Evolutionary conservation across 768 basidiomycete species (phyloP).

Genomic region (Clathrus columnatus): DNA sequence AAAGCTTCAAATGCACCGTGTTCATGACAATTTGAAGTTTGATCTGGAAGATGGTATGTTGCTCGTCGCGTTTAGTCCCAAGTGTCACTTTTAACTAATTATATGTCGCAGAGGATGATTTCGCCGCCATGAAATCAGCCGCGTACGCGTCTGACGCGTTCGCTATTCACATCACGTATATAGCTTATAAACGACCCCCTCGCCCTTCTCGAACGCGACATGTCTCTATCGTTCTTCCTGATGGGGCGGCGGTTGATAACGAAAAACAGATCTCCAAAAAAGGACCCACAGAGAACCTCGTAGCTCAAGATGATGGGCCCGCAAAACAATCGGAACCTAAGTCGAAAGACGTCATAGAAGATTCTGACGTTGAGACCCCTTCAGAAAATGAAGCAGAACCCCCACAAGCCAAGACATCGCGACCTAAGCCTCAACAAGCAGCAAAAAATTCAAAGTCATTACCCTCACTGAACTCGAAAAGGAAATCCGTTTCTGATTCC

Average conservation of each 20-base stretch:
- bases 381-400: background rate
- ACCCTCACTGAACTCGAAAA: background rate
- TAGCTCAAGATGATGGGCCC: too few relatives aligned
- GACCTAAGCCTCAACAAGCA: background rate
- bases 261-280: too few relatives aligned
- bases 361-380: too few relatives aligned
- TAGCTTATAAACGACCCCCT: background rate
- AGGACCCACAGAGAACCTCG: too few relatives aligned
- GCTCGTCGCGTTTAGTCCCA: background rate
- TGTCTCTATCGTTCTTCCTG: background rate
- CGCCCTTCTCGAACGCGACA: background rate
- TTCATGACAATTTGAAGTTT: constrained; percentile 43
- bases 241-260: too few relatives aligned
- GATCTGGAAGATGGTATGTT: constrained; percentile 70
- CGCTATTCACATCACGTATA: constrained; percentile 15
- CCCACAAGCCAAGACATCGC: background rate
- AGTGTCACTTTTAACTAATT: background rate
- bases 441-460: too few relatives aligned
- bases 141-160: constrained; percentile 25
- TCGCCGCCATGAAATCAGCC: constrained; percentile 56
- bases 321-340: too few relatives aligned
- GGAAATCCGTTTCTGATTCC: background rate
- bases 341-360: too few relatives aligned
- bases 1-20: constrained; percentile 36
- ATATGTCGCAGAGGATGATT: constrained; percentile 59